A percentile compares a stretch with the other conserved stretches of the same genome.
These are phyloP conservation scores for Aureobasidium sp. DNA, from an alignment of 2,329 filamentous ascomycete species.

Conservation along the genomic window DNA sequence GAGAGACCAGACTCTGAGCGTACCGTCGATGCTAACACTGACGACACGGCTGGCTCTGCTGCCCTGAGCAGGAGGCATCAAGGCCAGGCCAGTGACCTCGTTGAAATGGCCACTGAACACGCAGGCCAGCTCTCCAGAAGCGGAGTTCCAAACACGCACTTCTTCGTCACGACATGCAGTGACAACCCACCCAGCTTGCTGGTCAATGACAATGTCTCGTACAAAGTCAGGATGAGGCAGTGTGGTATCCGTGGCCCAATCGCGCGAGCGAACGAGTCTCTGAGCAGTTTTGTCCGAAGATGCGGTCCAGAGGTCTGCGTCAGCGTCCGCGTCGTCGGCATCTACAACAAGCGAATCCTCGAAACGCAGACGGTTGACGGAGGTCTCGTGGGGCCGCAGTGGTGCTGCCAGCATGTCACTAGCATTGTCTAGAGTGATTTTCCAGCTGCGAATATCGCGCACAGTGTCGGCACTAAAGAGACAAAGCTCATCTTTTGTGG, in stretches of 20 bases:
- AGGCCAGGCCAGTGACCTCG: slow-evolving; percentile 71
- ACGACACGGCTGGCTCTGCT: slow-evolving; percentile 46
- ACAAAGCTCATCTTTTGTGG: slow-evolving; percentile 38
- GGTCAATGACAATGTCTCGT: slow-evolving; percentile 64
- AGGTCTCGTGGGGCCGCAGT: slow-evolving; percentile 81
- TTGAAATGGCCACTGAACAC: slow-evolving; percentile 71
- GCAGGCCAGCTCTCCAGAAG: slow-evolving; percentile 26
- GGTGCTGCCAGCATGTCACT: slow-evolving; percentile 50
- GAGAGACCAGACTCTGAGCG: slow-evolving; percentile 77
- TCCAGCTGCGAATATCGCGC: slow-evolving; percentile 66
- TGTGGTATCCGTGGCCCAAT: slow-evolving; percentile 64
- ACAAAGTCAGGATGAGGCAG: slow-evolving; percentile 86
- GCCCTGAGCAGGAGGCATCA: slow-evolving; percentile 50
- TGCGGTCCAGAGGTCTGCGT: slow-evolving; percentile 81
- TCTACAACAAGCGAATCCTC: slow-evolving; percentile 36
- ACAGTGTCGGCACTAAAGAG: slow-evolving; percentile 67
- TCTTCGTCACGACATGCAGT: slow-evolving; percentile 90
- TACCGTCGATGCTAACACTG: slow-evolving; percentile 86
- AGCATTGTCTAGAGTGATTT: slow-evolving; percentile 47
- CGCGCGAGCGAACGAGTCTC: slow-evolving; percentile 62
- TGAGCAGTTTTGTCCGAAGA: slow-evolving; percentile 86
- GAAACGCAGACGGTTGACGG: slow-evolving; percentile 74
- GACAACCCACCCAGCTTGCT: slow-evolving; percentile 60
- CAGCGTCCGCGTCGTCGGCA: slow-evolving; percentile 29
- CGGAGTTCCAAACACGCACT: slow-evolving; percentile 75